Base-by-base conservation (phyloP, 2,329 filamentous ascomycete species). In the Mollisiaceae sp. region DNA sequence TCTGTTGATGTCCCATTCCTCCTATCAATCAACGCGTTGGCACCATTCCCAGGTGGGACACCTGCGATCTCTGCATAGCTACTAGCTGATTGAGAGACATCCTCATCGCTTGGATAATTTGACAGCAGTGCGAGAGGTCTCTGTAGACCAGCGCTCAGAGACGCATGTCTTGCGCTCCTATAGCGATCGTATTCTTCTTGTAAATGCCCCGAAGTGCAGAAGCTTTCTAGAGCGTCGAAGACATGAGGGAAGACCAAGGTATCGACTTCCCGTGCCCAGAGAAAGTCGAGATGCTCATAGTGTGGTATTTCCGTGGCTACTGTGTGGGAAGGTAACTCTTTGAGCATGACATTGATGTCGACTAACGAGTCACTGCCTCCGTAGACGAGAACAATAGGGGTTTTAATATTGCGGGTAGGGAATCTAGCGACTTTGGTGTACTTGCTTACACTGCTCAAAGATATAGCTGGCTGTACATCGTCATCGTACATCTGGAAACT, bases 401-500 rank as follows among this genome's bases (percentile, higher is more conserved):
- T 97, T 75, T 92, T 94, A 82, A 99, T 99, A 76, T 99, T 99
- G 70, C 92, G 90, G 0, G 95, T 99, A 0, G 95, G 95, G 72
- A 97, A 99, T 76, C 92, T 94, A 72, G 95, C 93, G 6, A 97
- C 94, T 77, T 97, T 97, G 77, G 96, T 97, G 79, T 97, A 97
- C 73, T 94, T 93, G 74, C 86, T 89, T 62, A 86, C 86, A 4
- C 88, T 88, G 24, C 86, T 86, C 43, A 94, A 82, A 62, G 88
- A 87, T 66, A 97, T 82, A 0, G 90, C 90, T 35, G 90, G 89
- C 64, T 93, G 91, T 0, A 95, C 86, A 73, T 98, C 94, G 76
- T 99, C 95, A 76, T 99, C 95, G 78, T 94, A 98, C 92, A 99
- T 97, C 78, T 99, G 95, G 78, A 99, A 98, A 32, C 89, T 93